phyloP scores from a whole-genome alignment of 2,329 filamentous ascomycete species.

The Lachnellula cervina region DNA sequence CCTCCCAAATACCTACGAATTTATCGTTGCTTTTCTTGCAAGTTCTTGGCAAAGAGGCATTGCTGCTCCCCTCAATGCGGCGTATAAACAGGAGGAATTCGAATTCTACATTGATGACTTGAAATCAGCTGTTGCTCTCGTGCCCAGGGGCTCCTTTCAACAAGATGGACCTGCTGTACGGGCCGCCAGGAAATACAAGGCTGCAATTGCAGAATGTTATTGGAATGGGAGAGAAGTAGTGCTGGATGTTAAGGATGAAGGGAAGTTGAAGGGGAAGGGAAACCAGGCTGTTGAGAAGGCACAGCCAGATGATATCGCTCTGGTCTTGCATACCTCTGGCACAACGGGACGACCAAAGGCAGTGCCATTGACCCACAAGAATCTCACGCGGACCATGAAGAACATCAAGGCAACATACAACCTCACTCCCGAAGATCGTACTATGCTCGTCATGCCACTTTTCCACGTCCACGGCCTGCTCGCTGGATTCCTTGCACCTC shows the following conservation, averaged over 20 bases:
- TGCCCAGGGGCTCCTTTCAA: conserved; percentile 65
- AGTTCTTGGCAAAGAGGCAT: conserved; percentile 78
- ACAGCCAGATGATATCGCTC: conserved; percentile 71
- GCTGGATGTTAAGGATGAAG: conserved; percentile 72
- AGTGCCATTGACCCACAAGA: conserved; percentile 74
- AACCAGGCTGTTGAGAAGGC: conserved; percentile 47
- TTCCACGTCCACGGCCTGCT: conserved; percentile 90
- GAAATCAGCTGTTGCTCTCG: conserved; percentile 71
- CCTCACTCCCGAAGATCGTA: conserved; percentile 65
- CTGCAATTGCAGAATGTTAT: conserved; percentile 83
- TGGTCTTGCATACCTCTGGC: conserved; percentile 79
- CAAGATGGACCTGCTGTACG: conserved; percentile 66
- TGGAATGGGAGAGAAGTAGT: conserved; percentile 69
- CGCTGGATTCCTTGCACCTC: conserved; percentile 73
- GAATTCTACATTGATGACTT: conserved; percentile 90
- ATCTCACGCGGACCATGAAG: conserved; percentile 75
- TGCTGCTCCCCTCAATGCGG: conserved; percentile 80
- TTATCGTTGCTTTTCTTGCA: conserved; percentile 83
- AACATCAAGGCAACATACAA: conserved; percentile 78
- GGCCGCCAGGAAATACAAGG: conserved; percentile 72
- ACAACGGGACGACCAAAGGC: conserved; percentile 84
- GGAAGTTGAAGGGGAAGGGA: conserved; percentile 54
- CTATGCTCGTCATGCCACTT: conserved; percentile 83
- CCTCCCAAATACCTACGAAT: conserved; percentile 79
- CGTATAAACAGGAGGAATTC: conserved; percentile 85